phyloP scores from a whole-genome alignment of 129 eudicot genomes.

The Flaveria brownii region DNA sequence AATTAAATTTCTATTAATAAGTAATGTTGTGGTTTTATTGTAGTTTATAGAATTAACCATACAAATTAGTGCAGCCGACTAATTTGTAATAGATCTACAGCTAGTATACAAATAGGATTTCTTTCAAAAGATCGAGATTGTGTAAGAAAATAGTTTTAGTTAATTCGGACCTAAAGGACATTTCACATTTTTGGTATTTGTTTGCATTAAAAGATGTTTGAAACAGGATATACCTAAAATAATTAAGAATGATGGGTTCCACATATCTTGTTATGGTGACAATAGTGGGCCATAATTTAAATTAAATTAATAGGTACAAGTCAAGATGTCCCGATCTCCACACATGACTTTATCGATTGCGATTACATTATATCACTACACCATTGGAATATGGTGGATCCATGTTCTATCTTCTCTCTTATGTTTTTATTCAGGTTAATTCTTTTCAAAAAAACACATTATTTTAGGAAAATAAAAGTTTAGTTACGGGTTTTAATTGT shows the following conservation, averaged over 20 bases:
- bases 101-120: too few relatives aligned
- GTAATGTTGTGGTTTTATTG: too few relatives aligned
- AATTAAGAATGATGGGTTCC: conserved; percentile 31
- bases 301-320: conserved; percentile 38
- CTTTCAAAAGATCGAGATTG: too few relatives aligned
- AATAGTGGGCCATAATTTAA: conserved; percentile 30
- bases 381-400: conserved; percentile 71
- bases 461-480: neutral
- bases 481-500: neutral
- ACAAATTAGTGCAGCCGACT: too few relatives aligned
- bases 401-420: conserved; percentile 51
- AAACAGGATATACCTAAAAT: conserved; percentile 31
- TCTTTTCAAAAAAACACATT: neutral
- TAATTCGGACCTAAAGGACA: neutral
- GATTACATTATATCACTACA: conserved; percentile 42
- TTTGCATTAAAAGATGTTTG: conserved; percentile 13
- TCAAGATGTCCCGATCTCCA: conserved; percentile 38
- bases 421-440: neutral
- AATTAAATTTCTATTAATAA: neutral
- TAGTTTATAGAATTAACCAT: too few relatives aligned
- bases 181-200: conserved; percentile 28
- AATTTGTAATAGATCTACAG: too few relatives aligned
- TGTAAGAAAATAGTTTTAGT: neutral
- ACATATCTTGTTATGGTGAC: conserved; percentile 40
- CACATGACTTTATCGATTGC: conserved; percentile 81